A percentile compares a stretch with the other conserved stretches of the same genome.
These are phyloP conservation scores for Dryadomyces quercivorus DNA, from an alignment of 2,329 filamentous ascomycete genomes.

Conservation along the genomic window DNA sequence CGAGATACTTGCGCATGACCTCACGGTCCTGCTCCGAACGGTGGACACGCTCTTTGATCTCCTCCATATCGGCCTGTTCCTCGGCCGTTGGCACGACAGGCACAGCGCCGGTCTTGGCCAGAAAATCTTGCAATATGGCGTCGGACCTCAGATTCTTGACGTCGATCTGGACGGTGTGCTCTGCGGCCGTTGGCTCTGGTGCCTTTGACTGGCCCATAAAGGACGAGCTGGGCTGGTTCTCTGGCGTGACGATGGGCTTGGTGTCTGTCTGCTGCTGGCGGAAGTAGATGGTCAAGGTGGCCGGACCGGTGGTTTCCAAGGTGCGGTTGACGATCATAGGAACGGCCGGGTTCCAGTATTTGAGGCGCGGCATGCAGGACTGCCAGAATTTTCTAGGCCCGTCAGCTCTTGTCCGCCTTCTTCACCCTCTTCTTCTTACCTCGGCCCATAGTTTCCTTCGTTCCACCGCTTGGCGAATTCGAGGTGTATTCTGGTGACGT, in stretches of 20 bases:
- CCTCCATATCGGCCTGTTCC: constrained; percentile 50
- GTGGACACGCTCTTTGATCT: constrained; percentile 41
- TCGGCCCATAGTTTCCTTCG: constrained; percentile 60
- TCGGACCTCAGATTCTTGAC: constrained; percentile 51
- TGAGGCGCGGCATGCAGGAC: constrained; percentile 68
- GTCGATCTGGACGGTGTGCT: constrained; percentile 42
- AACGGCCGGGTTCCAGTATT: constrained; percentile 84
- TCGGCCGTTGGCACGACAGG: constrained; percentile 43
- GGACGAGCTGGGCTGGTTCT: constrained; percentile 33
- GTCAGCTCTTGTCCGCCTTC: background rate
- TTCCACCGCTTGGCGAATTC: constrained; percentile 52
- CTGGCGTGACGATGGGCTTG: constrained; percentile 12
- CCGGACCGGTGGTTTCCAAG: constrained; percentile 38
- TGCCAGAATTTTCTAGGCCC: constrained; percentile 72
- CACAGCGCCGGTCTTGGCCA: constrained; percentile 49
- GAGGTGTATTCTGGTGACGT: constrained; percentile 64
- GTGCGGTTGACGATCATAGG: constrained; percentile 72
- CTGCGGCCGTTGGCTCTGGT: constrained; percentile 32
- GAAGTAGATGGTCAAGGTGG: constrained; percentile 56
- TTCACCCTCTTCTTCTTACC: constrained; percentile 31
- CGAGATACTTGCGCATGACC: constrained; percentile 36
- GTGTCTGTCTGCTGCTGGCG: constrained; percentile 19
- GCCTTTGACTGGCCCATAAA: constrained; percentile 34
- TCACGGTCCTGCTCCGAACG: constrained; percentile 42
- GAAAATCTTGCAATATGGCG: constrained; percentile 50